A percentile compares a stretch with the other conserved stretches of the same genome.
Evolutionary conservation across 176 grass and related monocot genomes (phyloP).

Genomic region (Urochloa ruziziensis): DNA sequence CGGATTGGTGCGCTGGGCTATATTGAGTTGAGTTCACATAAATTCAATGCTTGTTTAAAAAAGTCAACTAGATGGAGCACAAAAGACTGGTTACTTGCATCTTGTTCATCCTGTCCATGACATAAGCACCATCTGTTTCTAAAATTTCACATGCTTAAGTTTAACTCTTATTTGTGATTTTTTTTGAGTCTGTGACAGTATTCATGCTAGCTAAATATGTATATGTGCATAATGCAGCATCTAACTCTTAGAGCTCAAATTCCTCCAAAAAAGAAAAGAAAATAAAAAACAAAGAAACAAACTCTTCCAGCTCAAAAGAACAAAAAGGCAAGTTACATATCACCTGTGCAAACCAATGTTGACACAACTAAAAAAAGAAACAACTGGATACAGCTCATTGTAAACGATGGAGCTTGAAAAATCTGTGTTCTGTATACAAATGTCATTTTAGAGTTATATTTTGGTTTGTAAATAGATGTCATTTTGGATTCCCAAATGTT

Average conservation of each 20-base stretch:
- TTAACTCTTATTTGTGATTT: neutral
- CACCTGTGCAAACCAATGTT: neutral
- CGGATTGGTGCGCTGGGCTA: neutral
- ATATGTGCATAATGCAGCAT: neutral
- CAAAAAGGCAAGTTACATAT: neutral
- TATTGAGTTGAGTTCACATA: conserved; percentile 17
- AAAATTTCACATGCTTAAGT: neutral
- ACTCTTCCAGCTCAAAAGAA: neutral
- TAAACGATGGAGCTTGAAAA: neutral
- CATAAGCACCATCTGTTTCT: neutral
- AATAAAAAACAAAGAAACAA: too few relatives aligned
- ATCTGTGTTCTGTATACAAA: neutral
- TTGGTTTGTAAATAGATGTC: neutral
- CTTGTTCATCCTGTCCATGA: neutral
- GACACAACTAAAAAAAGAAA: neutral
- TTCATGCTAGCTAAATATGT: neutral
- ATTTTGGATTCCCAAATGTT: neutral
- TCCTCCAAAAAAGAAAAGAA: too few relatives aligned
- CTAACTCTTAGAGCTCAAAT: neutral
- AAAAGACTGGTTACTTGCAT: neutral
- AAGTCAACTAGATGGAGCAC: neutral
- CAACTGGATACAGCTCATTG: neutral
- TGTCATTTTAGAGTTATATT: neutral
- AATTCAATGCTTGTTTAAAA: neutral
- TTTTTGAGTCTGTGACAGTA: neutral